Conservation (phyloP, 2,329 filamentous ascomycete species). For the Trichoderma brevicompactum region DNA sequence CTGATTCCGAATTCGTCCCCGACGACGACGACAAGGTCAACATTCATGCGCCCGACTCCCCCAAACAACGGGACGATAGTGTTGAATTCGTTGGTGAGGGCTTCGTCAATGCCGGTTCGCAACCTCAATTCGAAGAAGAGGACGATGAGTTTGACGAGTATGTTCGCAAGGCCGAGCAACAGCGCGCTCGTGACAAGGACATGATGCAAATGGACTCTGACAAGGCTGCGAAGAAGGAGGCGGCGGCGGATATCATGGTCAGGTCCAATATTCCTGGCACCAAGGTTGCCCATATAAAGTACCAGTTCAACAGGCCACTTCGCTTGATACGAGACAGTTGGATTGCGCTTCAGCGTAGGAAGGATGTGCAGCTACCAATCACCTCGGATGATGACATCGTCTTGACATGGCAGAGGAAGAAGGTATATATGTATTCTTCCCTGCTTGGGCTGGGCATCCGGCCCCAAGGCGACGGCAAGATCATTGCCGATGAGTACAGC, state of each 20-base stretch:
- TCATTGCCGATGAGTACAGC: constrained; percentile 43
- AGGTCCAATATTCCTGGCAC: constrained; percentile 67
- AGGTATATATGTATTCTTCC: constrained; percentile 76
- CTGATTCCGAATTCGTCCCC: constrained; percentile 13
- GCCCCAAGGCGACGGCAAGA: constrained; percentile 47
- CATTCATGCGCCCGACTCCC: constrained; percentile 1
- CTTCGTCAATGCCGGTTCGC: neutral
- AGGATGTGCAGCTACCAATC: constrained; percentile 41
- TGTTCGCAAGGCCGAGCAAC: constrained; percentile 47
- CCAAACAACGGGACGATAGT: constrained; percentile 32
- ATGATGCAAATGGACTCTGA: constrained; percentile 30
- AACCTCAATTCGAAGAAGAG: constrained; percentile 9
- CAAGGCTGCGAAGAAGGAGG: constrained; percentile 35
- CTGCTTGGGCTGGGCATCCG: constrained; percentile 69
- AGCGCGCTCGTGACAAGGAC: constrained; percentile 38
- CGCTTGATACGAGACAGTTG: constrained; percentile 70
- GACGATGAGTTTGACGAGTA: constrained; percentile 52
- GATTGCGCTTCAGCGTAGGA: constrained; percentile 63
- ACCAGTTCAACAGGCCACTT: constrained; percentile 69
- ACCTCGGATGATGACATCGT: constrained; percentile 63
- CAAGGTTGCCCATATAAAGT: constrained; percentile 60
- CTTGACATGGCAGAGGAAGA: constrained; percentile 76
- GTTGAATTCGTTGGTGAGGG: constrained; percentile 36
- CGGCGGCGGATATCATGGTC: constrained; percentile 50
- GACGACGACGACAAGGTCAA: constrained; percentile 28